These are phyloP conservation scores for Euphorbia lathyris DNA, from an alignment of 345 rosid species.

Conservation along the genomic window DNA sequence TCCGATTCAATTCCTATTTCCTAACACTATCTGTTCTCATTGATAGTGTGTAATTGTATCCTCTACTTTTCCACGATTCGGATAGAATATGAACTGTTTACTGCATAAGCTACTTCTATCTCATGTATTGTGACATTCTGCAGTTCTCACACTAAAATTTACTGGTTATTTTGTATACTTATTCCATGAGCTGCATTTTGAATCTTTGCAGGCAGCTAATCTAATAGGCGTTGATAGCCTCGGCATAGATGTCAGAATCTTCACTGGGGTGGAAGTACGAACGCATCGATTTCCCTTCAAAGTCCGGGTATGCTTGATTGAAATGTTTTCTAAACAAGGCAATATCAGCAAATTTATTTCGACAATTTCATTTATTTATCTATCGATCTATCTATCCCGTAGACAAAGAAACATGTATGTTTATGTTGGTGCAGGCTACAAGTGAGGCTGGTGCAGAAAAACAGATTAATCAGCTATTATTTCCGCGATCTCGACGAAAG, in stretches of 20 bases:
- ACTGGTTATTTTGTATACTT: not conserved
- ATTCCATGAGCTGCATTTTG: slow-evolving; percentile 10
- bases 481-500: slow-evolving; percentile 80
- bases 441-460: slow-evolving; percentile 77
- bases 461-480: slow-evolving; percentile 75
- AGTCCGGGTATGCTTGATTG: slow-evolving; percentile 40
- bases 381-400: not conserved
- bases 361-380: not conserved
- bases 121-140: not conserved
- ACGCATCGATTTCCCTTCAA: slow-evolving; percentile 96
- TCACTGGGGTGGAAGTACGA: slow-evolving; percentile 60
- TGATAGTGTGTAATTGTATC: no score
- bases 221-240: slow-evolving; percentile 87
- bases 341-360: no score
- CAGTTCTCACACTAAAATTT: not conserved
- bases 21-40: no score
- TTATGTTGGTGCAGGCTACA: slow-evolving; percentile 46
- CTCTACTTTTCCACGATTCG: no score
- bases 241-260: slow-evolving; percentile 84
- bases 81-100: not conserved
- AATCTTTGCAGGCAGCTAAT: slow-evolving; percentile 53
- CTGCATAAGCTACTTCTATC: not conserved
- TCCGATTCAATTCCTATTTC: no score
- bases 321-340: no score
- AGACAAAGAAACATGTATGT: not conserved